Base-by-base conservation (phyloP, 2,329 filamentous ascomycete species). In the Fusarium kyushuense region DNA sequence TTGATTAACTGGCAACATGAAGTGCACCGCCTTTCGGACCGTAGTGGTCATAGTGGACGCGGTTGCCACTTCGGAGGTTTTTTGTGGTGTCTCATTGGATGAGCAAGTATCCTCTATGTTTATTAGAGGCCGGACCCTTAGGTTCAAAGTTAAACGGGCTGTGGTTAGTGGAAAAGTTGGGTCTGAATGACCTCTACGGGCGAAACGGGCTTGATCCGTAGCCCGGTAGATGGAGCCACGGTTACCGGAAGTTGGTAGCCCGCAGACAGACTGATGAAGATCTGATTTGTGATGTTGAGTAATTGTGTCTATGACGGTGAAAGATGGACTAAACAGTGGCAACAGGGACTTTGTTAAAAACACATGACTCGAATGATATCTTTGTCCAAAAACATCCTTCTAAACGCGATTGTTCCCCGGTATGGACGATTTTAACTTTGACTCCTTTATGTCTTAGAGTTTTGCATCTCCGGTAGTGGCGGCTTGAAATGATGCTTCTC, bases 261-360 rank as follows among this genome's bases (percentile, higher is more conserved):
- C 32, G 40, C 11, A 11, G 3, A 6, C 11, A n/a, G 6, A 10
- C 25, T 3, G 12, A 19, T 25, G 17, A 27, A 38, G 23, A 29
- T 45, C 25, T 19, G 42, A 45, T 45, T 45, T 45, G 32, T 49
- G 13, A 38, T 49, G 47, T 12, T 38, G 32, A 30, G 27, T 29
- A 30, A 45, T 45, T 21, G 32, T 11, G 8, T 49, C 47, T 49
- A 49, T 49, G 47, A 49, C 47, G 47, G 38, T 38, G 32, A n/a
- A 19, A 17, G 1, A 13, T 17, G 5, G 5, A 6, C 32, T 27
- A 21, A 21, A 10, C 14, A 17, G 32, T 49, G 32, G 47, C 47
- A 11, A 19, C 35, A 21, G n/a, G n/a, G 13, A 21, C n/a, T 13
- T 11, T 13, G 4, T 19, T 4, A 7, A 29, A 29, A 5, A 30